Conservation (phyloP, 495 filamentous ascomycete species). For the Penicillium silybi region DNA sequence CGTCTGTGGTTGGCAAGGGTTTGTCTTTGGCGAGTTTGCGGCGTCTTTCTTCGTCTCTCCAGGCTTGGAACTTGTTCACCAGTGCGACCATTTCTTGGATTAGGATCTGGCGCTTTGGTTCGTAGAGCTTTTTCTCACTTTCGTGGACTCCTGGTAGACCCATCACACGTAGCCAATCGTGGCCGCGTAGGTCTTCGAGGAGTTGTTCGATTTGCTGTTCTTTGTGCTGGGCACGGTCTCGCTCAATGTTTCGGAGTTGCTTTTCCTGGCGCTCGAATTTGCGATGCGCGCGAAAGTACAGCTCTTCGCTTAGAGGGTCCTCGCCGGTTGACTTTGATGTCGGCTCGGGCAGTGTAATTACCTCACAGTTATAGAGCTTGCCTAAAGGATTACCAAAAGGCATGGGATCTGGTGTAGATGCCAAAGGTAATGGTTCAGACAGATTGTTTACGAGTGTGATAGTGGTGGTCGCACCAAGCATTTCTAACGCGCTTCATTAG, state of each 20-base stretch:
- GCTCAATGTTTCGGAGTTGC: conserved; percentile 88
- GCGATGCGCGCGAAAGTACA: conserved; percentile 67
- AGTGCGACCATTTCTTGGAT: conserved; percentile 73
- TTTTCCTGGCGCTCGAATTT: conserved; percentile 86
- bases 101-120: conserved; percentile 79
- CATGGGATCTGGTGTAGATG: conserved; percentile 16
- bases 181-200: conserved; percentile 81
- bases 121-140: conserved; percentile 74
- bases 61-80: conserved; percentile 78
- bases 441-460: conserved; percentile 46
- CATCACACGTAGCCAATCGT: conserved; percentile 90
- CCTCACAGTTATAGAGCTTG: conserved; percentile 32
- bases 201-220: conserved; percentile 81
- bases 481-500: conserved; percentile 25
- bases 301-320: conserved; percentile 67
- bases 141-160: conserved; percentile 87
- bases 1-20: conserved; percentile 29
- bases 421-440: conserved; percentile 22
- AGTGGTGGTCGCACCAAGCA: conserved; percentile 41
- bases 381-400: conserved; percentile 43
- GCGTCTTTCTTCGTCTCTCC: conserved; percentile 88
- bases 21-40: conserved; percentile 66
- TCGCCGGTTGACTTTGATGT: not conserved
- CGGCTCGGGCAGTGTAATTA: conserved; percentile 23
- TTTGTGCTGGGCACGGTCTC: conserved; percentile 87